phyloP scores from a whole-genome alignment of 352 stramenopile species.

The Phytopythium boreale region DNA sequence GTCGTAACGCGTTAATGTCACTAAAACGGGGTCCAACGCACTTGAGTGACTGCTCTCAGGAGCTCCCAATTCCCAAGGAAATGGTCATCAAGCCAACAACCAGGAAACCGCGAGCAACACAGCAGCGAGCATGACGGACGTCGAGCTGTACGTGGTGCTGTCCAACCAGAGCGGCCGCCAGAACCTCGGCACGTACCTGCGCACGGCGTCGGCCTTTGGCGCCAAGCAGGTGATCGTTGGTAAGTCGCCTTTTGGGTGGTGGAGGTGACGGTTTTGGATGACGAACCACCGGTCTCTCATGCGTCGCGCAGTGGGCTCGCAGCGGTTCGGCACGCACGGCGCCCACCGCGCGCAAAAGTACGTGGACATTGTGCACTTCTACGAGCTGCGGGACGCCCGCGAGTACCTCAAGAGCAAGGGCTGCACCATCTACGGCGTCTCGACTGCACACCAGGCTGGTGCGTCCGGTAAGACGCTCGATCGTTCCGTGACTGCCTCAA shows the following conservation, averaged over 20 bases:
- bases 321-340: conserved; percentile 77
- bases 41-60: not conserved
- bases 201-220: conserved; percentile 71
- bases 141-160: conserved; percentile 67
- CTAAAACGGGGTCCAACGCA: not conserved
- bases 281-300: not conserved
- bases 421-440: conserved; percentile 61
- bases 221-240: conserved; percentile 71
- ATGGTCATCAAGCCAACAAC: conserved; percentile 1
- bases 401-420: conserved; percentile 51
- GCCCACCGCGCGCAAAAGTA: conserved; percentile 80
- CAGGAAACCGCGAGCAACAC: conserved; percentile 6
- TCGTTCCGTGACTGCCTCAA: not conserved
- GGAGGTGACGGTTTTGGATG: not conserved
- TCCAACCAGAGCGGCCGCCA: conserved; percentile 70
- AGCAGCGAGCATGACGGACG: conserved; percentile 9
- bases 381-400: conserved; percentile 58
- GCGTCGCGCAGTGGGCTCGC: conserved; percentile 47
- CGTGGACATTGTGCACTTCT: conserved; percentile 69
- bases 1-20: conserved; percentile 11
- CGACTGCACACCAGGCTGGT: conserved; percentile 14
- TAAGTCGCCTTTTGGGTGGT: conserved; percentile 18
- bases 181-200: conserved; percentile 78
- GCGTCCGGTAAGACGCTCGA: conserved; percentile 24
- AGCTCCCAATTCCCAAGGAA: not conserved